Evolutionary conservation across 257 asterid species (phyloP), one percentile per base, ranked within the genome.

Genomic region (Phtheirospermum japonicum): DNA sequence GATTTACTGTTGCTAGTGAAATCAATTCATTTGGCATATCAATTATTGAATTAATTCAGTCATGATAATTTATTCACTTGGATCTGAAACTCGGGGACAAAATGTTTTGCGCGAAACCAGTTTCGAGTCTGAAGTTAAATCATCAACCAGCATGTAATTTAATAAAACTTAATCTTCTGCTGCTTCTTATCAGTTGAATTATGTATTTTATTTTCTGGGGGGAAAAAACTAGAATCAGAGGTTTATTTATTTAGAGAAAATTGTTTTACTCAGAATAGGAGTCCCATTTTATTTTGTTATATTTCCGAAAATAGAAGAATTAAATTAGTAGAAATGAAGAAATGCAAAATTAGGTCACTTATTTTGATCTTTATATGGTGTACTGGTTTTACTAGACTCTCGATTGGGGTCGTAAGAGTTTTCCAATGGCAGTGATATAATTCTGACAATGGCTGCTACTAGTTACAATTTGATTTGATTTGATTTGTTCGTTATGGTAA

Each of bases 11-110:
- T 61, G 30, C 54, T 17, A 68, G 68, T 61, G 67, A 17, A 34
- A 40, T 67, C 34, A 58, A 45, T 71, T 63, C 57, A 57, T 67
- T 64, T 28, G 42, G 57, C 34, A 14, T 52, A 32, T 53, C 4
- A 19, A 26, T 46, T 57, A 31, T 63, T 52, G n/a, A 19, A 9
- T 51, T 43, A 48, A 39, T 52, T 18, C 42, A 3, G 37, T 23
- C 54, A n/a, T 49, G 18, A 19, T 46, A 14, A 23, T 14, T 9
- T 64, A n/a, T n/a, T n/a, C n/a, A n/a, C n/a, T n/a, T 32, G 18
- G 36, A 55, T 55, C 60, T 56, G 42, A 31, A n/a, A 6, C 8
- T 67, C 9, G 14, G 52, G 34, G 59, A 37, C 36, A 49, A 14
- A 64, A 50, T 20, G 17, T 18, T 57, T 9, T 50, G 26, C 28